Evolutionary conservation across 2,329 filamentous ascomycete genomes (phyloP), one percentile per base, ranked within the genome.

Genomic region (Geoglossum cookeanum): DNA sequence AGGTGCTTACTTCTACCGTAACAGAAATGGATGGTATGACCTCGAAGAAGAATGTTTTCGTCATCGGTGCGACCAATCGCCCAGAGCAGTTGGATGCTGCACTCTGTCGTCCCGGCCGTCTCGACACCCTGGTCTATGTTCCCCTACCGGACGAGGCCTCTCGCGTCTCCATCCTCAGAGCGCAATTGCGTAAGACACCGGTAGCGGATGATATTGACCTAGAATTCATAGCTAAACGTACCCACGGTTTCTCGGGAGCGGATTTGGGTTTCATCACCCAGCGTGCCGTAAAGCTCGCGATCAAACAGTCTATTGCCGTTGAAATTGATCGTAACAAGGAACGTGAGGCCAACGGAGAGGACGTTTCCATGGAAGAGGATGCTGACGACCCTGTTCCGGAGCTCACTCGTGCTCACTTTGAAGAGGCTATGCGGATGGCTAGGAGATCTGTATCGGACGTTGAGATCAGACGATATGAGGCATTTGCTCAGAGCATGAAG

Each of bases 21-120:
- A 48, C 62, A 85, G 88, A 97, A 81, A 96, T 97, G 91, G 91
- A 97, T 65, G 91, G 91, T 66, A 97, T 97, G 91, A 97, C 91
- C 51, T 96, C 91, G 44, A 98, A 98, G 87, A 98, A 98, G 86
- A 98, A 98, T 71, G 92, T 98, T 62, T 98, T 98, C 74, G 92
- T 98, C 63, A 98, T 98, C 66, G 92, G 92, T 71, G 92, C 92
- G 51, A 98, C 92, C 72, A 98, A 98, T 78, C 81, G 92, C 76
- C 92, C 92, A 48, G 92, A 98, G 77, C 92, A 97, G 77, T 86
- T 98, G 60, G 92, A 98, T 72, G 92, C 92, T 69, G 92, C 92
- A 65, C 80, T 98, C 65, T 96, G 91, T 80, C 90, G 92, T 80
- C 92, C 92, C 58, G 92, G 92, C 65, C 92, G 92, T 89, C 85